These are phyloP conservation scores for Cystofilobasidium ferigula DNA, from an alignment of 768 basidiomycete genomes.

Conservation along the genomic window DNA sequence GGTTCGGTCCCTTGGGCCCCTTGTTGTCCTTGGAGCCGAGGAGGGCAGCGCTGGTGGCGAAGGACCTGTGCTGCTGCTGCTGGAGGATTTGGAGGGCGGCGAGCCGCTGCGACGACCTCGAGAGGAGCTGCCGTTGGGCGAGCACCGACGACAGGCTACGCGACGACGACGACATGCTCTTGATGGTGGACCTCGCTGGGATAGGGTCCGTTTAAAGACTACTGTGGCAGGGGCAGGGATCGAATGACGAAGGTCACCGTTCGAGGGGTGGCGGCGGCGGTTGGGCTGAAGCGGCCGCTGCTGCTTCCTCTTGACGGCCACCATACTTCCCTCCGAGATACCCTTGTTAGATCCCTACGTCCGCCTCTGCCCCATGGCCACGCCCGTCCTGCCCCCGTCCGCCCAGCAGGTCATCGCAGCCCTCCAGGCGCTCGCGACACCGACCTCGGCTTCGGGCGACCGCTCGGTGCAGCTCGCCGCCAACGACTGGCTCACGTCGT, in stretches of 20 bases:
- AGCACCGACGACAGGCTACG: too few species aligned
- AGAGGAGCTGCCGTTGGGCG: too few species aligned
- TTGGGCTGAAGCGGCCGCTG: background rate
- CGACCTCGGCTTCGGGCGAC: conserved; percentile 5
- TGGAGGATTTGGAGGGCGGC: too few species aligned
- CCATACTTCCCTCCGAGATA: background rate
- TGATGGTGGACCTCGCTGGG: too few species aligned
- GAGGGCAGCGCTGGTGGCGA: background rate
- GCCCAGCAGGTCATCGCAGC: conserved; percentile 24
- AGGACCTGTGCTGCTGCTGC: too few species aligned
- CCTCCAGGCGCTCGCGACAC: conserved; percentile 15
- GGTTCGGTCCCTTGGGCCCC: background rate
- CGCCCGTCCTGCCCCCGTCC: background rate
- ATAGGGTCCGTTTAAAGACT: too few species aligned
- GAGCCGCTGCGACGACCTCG: too few species aligned
- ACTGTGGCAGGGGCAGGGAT: background rate
- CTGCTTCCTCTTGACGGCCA: background rate
- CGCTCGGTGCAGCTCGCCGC: conserved; percentile 19
- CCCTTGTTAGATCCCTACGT: background rate
- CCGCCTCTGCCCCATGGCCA: background rate
- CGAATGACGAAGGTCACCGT: background rate
- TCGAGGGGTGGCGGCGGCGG: background rate
- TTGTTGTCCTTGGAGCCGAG: too few species aligned
- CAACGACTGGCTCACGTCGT: conserved; percentile 26
- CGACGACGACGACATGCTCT: too few species aligned